Conservation (phyloP, 1,284 basidiomycete species). For the Coniophora puteana region DNA sequence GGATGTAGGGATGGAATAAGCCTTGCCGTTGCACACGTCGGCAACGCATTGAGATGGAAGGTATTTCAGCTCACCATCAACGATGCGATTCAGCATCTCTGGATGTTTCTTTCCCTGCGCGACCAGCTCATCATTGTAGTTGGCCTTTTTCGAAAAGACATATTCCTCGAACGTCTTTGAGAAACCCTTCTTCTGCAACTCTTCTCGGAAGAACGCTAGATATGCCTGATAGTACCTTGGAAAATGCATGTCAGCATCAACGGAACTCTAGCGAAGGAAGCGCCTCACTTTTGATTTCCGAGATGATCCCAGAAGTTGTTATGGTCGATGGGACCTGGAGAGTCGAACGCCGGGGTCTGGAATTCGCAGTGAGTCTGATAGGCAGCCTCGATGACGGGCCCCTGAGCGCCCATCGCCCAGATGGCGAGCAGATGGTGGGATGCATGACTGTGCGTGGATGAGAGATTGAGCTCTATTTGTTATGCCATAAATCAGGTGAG, state of each 20-base stretch:
- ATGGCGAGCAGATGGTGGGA: slow-evolving; percentile 48
- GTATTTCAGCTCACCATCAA: too few relatives aligned
- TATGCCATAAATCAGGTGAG: neutral
- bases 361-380: slow-evolving; percentile 39
- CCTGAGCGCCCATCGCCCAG: slow-evolving; percentile 45
- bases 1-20: slow-evolving; percentile 33
- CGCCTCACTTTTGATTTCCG: slow-evolving; percentile 42
- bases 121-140: slow-evolving; percentile 9
- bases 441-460: slow-evolving; percentile 33
- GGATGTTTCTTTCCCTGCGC: slow-evolving; percentile 7
- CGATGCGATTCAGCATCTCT: slow-evolving; percentile 30
- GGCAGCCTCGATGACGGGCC: slow-evolving; percentile 35
- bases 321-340: slow-evolving; percentile 39
- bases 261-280: neutral
- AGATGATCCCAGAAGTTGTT: slow-evolving; percentile 47
- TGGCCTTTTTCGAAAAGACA: slow-evolving; percentile 22
- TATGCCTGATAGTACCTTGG: slow-evolving; percentile 33
- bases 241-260: neutral
- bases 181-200: slow-evolving; percentile 22
- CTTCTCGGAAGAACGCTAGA: slow-evolving; percentile 26
- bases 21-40: too few relatives aligned
- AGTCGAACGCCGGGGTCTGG: slow-evolving; percentile 35
- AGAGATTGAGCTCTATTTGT: neutral
- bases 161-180: slow-evolving; percentile 22
- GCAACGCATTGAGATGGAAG: too few relatives aligned